Conservation (phyloP, 495 filamentous ascomycete genomes). For the Aspergillus homomorphus region DNA sequence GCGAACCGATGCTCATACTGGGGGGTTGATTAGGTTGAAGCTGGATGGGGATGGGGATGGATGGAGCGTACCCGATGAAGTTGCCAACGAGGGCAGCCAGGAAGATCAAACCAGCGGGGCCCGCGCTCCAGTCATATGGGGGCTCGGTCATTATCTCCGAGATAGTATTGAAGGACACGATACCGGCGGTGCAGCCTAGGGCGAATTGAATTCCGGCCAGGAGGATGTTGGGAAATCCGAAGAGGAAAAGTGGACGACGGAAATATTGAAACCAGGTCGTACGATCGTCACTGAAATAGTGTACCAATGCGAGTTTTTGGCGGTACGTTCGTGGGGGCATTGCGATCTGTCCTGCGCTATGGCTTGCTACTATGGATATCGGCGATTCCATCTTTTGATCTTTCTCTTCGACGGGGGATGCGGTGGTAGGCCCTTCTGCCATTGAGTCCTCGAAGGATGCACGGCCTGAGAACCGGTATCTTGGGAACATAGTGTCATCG, state of each 20-base stretch:
- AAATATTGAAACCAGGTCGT: slow-evolving; percentile 37
- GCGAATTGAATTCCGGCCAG: slow-evolving; percentile 34
- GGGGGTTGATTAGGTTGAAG: not conserved
- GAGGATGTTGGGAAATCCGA: slow-evolving; percentile 34
- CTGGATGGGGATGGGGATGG: not conserved
- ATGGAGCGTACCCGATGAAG: slow-evolving; percentile 24
- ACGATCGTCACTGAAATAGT: slow-evolving; percentile 27
- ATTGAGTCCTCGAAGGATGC: not conserved
- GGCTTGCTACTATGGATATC: slow-evolving; percentile 11
- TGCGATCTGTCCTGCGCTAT: slow-evolving; percentile 15
- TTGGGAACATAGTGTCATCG: slow-evolving; percentile 35
- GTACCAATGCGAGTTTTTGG: slow-evolving; percentile 23
- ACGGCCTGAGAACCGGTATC: slow-evolving; percentile 23
- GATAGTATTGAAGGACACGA: slow-evolving; percentile 36
- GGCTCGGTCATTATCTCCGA: slow-evolving; percentile 34
- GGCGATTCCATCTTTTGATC: slow-evolving; percentile 9
- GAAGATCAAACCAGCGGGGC: slow-evolving; percentile 28
- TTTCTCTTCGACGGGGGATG: slow-evolving; percentile 6
- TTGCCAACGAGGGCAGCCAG: slow-evolving; percentile 29
- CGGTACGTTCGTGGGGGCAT: slow-evolving; percentile 23
- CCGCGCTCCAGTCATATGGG: slow-evolving; percentile 34
- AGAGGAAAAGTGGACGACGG: slow-evolving; percentile 34
- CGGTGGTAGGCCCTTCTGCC: not conserved
- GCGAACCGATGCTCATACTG: slow-evolving; percentile 30
- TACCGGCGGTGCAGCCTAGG: slow-evolving; percentile 32